Evolutionary conservation across 1,284 basidiomycete genomes (phyloP), one percentile per base, ranked within the genome.

Genomic region (Cryptococcus sp.): DNA sequence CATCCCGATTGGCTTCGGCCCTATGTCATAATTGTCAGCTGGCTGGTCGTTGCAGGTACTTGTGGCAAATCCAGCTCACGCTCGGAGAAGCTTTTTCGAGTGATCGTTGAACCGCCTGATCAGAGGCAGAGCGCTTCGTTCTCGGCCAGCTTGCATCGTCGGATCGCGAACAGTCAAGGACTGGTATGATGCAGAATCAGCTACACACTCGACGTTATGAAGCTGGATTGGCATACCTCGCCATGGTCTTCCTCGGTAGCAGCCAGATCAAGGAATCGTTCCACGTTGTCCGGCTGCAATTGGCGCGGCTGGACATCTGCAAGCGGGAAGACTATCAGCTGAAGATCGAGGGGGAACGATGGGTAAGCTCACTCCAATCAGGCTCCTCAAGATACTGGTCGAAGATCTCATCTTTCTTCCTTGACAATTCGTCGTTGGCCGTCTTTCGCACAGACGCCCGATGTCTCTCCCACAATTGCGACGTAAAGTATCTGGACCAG

Each of bases 81-180:
- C 66, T 22, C 60, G 59, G 8, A 98, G 81, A 16, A 98, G 80
- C 64, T 92, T 83, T 68, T 94, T 90, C 0, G 92, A 95, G 77
- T 99, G 96, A 71, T 97, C 92, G 72, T 99, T 99, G 81, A 99
- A 99, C 69, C 95, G 89, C 45, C 96, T 85, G 69, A 99, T 97
- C 38, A 99, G 83, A 0, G 96, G 96, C 41, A 99, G 78, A 19
- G 90, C 89, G 22, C 87, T 88, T 50, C 88, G 83, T 74, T 96
- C 90, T 66, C 88, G 86, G 7, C 96, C 96, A 5, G 94, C 87
- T 72, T 93, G 90, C 96, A 99, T 99, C 0, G 96, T 98, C 47
- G 91, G 79, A 72, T 99, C 96, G 73, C 85, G 87, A 61, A 87
- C 84, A 66, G 93, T 95, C 5, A 91, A 90, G 2, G 88, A 88